Percentiles rank a stretch among this genome's conserved stretches.
These are phyloP conservation scores for Stagonosporopsis vannaccii DNA, from an alignment of 2,329 filamentous ascomycete species.

Conservation along the genomic window DNA sequence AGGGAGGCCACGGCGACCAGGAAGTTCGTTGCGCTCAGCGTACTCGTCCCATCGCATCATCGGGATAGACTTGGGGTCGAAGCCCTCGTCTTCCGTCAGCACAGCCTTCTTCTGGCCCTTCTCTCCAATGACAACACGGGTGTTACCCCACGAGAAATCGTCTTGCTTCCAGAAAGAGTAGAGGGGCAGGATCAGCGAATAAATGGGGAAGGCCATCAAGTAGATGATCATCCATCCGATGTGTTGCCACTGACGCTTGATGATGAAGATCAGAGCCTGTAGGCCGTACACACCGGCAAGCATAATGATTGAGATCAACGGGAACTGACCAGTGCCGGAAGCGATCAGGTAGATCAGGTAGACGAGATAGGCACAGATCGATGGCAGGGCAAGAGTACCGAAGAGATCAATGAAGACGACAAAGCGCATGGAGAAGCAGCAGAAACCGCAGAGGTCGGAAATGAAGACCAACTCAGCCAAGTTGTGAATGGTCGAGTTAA, in stretches of 20 bases:
- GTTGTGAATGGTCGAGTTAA: conserved; percentile 99
- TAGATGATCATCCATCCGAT: conserved; percentile 99
- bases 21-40: conserved; percentile 82
- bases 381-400: conserved; percentile 89
- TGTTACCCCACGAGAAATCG: conserved; percentile 99
- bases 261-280: conserved; percentile 93
- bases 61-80: conserved; percentile 91
- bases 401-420: conserved; percentile 93
- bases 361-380: conserved; percentile 83
- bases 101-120: conserved; percentile 91
- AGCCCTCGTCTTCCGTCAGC: conserved; percentile 79
- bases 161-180: conserved; percentile 99
- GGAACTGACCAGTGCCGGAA: conserved; percentile 75
- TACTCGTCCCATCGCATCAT: conserved; percentile 98
- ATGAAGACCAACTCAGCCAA: conserved; percentile 88
- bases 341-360: conserved; percentile 86
- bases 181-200: conserved; percentile 86
- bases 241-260: conserved; percentile 98
- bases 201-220: conserved; percentile 92
- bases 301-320: conserved; percentile 86
- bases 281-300: conserved; percentile 92
- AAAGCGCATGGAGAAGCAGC: conserved; percentile 97
- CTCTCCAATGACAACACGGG: conserved; percentile 94
- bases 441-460: conserved; percentile 97
- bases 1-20: conserved; percentile 79